These are phyloP conservation scores for Mortierella hygrophila DNA, from an alignment of 192 early-diverging fungal species.

Conservation along the genomic window DNA sequence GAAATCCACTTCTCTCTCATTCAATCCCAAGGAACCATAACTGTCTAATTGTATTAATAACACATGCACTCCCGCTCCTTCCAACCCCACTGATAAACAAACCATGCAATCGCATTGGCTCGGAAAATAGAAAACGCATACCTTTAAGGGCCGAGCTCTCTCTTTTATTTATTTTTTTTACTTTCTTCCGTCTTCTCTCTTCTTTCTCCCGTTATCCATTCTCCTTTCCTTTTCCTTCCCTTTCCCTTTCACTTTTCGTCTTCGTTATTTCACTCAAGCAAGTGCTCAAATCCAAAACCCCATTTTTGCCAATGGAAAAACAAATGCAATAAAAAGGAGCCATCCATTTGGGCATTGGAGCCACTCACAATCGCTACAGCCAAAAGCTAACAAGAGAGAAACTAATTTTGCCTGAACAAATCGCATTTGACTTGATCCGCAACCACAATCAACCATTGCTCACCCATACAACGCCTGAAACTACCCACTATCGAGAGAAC, in stretches of 20 bases:
- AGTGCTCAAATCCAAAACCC: neutral
- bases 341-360: neutral
- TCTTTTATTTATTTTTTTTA: neutral
- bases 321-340: neutral
- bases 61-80: neutral
- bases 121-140: neutral
- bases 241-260: no score
- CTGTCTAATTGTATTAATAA: neutral
- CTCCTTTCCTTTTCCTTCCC: no score
- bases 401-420: no score
- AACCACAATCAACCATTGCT: no score
- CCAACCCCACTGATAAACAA: neutral
- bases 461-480: no score
- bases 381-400: no score
- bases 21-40: neutral
- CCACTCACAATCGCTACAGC: neutral
- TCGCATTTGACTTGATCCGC: no score
- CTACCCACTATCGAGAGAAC: no score
- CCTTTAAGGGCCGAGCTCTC: neutral
- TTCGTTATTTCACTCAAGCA: neutral
- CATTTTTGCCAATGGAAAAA: neutral
- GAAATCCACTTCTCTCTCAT: neutral
- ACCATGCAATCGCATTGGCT: neutral
- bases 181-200: no score
- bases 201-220: neutral